Conservation (phyloP, 2,329 filamentous ascomycete genomes). For the Cladosporium sp. region DNA sequence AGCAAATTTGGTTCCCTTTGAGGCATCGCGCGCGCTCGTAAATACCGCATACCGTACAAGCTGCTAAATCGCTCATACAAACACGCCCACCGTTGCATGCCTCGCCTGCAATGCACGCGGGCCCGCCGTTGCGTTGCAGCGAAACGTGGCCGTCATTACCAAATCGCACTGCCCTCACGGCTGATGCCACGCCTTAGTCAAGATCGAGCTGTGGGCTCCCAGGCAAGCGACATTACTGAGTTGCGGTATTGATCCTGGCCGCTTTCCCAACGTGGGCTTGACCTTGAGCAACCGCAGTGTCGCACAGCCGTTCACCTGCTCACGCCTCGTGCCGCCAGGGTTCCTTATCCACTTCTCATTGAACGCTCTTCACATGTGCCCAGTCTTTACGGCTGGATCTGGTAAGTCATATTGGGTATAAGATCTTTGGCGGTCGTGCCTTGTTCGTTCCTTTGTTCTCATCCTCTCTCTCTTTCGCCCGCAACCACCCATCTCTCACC, state of each 20-base stretch:
- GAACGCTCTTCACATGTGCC: conserved; percentile 11
- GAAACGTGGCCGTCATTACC: conserved; percentile 8
- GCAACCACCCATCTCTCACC: background rate
- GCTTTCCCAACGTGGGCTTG: background rate
- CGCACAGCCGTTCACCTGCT: conserved; percentile 7
- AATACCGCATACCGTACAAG: conserved; percentile 16
- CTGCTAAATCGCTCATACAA: conserved; percentile 20
- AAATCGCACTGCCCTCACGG: conserved; percentile 1
- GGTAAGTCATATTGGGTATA: conserved; percentile 5
- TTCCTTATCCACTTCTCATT: conserved; percentile 10
- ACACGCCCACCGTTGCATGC: conserved; percentile 1
- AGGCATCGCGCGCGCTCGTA: conserved; percentile 13
- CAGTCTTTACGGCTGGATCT: background rate
- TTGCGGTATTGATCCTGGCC: conserved; percentile 2
- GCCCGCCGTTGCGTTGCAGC: background rate
- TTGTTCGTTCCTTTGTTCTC: conserved; percentile 8
- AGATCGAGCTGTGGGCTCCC: background rate
- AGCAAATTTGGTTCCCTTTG: conserved; percentile 17
- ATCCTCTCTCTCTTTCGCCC: background rate
- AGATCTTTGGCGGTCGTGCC: background rate
- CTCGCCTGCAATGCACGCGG: conserved; percentile 15
- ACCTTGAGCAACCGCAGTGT: background rate
- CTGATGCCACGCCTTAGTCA: conserved; percentile 5
- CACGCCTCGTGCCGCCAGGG: conserved; percentile 1
- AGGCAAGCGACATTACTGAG: conserved; percentile 8